phyloP scores from a whole-genome alignment of 805 yeast species.

The Citeromyces nyonsensis region DNA sequence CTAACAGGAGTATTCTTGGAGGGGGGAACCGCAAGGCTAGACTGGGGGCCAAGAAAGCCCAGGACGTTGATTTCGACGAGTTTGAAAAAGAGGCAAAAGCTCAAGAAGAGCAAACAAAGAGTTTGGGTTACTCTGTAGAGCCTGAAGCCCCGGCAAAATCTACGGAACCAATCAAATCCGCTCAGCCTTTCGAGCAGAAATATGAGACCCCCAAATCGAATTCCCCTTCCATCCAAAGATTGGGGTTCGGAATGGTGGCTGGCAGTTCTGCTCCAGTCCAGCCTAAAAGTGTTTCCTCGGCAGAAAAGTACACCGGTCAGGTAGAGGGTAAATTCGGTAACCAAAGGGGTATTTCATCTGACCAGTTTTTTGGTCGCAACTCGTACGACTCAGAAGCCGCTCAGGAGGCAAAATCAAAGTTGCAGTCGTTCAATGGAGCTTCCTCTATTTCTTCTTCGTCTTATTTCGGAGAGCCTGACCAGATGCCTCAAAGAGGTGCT shows the following conservation, averaged over 20 bases:
- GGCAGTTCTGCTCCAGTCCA: conserved; percentile 24
- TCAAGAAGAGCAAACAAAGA: conserved; percentile 59
- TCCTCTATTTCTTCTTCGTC: conserved; percentile 83
- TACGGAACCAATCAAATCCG: conserved; percentile 2
- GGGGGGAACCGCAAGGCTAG: conserved; percentile 24
- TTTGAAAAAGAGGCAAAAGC: conserved; percentile 65
- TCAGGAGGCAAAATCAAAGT: conserved; percentile 67
- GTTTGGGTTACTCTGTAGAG: conserved; percentile 24
- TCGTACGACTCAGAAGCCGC: conserved; percentile 64
- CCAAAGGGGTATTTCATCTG: conserved; percentile 93
- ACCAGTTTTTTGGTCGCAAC: conserved; percentile 85
- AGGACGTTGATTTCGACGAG: conserved; percentile 41
- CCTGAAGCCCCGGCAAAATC: conserved; percentile 2
- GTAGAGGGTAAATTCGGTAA: conserved; percentile 66
- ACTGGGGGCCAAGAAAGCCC: conserved; percentile 40
- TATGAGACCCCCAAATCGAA: conserved; percentile 9
- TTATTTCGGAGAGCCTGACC: conserved; percentile 80
- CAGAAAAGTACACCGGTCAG: conserved; percentile 58
- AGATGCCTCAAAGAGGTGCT: conserved; percentile 38
- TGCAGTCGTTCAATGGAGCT: conserved; percentile 74
- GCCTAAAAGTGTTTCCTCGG: conserved; percentile 4
- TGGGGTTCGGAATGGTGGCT: conserved; percentile 83
- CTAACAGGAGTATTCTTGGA: conserved; percentile 17
- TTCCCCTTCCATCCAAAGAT: conserved; percentile 5
- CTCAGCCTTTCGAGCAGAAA: conserved; percentile 6